Conservation (phyloP, 257 asterid species). For the Ilex aquifolium region DNA sequence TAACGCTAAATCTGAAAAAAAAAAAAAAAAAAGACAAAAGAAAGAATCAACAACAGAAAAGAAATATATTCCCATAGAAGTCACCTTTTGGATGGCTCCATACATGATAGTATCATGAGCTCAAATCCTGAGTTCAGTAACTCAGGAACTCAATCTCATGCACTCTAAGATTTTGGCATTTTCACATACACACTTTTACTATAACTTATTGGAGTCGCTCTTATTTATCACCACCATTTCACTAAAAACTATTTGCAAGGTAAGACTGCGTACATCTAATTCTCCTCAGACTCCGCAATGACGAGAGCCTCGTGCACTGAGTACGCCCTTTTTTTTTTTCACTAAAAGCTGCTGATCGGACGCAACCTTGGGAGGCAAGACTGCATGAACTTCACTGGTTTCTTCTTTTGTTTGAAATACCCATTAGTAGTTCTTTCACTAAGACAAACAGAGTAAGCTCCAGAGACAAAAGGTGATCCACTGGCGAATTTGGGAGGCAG, state of each 20-base stretch:
- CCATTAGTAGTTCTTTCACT: slow-evolving; percentile 32
- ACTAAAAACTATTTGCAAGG: slow-evolving; percentile 20
- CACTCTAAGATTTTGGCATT: neutral
- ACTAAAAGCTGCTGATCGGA: slow-evolving; percentile 39
- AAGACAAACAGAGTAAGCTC: slow-evolving; percentile 23
- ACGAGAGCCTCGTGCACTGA: no score
- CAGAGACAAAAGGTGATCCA: slow-evolving; percentile 30
- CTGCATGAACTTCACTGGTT: slow-evolving; percentile 28
- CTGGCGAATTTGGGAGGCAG: slow-evolving; percentile 19
- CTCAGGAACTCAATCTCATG: no score
- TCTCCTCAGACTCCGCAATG: no score
- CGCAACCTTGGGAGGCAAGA: slow-evolving; percentile 64
- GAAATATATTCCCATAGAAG: no score
- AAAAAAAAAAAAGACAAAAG: no score
- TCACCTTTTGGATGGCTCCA: no score
- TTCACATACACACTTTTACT: slow-evolving; percentile 22
- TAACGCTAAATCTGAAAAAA: no score
- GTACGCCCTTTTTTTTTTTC: slow-evolving; percentile 28
- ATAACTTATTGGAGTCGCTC: slow-evolving; percentile 1
- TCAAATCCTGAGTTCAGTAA: no score
- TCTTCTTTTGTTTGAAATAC: slow-evolving; percentile 10
- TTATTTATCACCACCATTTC: slow-evolving; percentile 41
- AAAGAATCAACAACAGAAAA: no score
- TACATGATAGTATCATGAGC: no score
- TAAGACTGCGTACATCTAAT: slow-evolving; percentile 17